These are phyloP conservation scores for Phlegmacium glaucopus DNA, from an alignment of 768 basidiomycete species.

Conservation along the genomic window DNA sequence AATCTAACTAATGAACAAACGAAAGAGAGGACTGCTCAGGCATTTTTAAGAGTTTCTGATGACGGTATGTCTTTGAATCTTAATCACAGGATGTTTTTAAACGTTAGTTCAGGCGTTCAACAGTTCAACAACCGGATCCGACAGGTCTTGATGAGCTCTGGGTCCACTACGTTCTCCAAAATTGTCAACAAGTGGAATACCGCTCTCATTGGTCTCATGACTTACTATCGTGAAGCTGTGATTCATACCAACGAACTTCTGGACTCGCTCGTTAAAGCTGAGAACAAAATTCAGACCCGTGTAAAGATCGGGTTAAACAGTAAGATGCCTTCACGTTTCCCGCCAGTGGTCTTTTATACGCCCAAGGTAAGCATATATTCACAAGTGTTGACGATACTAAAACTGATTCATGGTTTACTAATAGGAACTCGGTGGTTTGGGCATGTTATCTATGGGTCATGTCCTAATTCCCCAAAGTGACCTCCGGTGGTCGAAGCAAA, in stretches of 20 bases:
- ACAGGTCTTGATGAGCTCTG: constrained; percentile 97
- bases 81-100: background rate
- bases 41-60: constrained; percentile 96
- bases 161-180: constrained; percentile 98
- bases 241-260: constrained; percentile 96
- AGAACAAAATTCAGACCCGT: constrained; percentile 99
- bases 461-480: constrained; percentile 98
- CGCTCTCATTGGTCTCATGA: constrained; percentile 93
- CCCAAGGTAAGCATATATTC: constrained; percentile 62
- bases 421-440: constrained; percentile 92
- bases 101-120: constrained; percentile 61
- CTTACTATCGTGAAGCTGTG: constrained; percentile 96
- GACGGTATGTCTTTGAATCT: constrained; percentile 50
- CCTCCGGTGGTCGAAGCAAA: constrained; percentile 97
- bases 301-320: constrained; percentile 99
- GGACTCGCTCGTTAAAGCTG: constrained; percentile 95
- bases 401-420: constrained; percentile 1
- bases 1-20: constrained; percentile 96
- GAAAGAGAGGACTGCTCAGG: constrained; percentile 96
- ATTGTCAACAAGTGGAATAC: constrained; percentile 99
- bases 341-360: constrained; percentile 93
- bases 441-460: constrained; percentile 99
- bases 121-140: constrained; percentile 98
- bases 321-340: constrained; percentile 99
- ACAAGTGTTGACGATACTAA: background rate